A percentile compares a stretch with the other conserved stretches of the same genome.
phyloP scores from a whole-genome alignment of 2,329 filamentous ascomycete species.

The Penicillium sp. region DNA sequence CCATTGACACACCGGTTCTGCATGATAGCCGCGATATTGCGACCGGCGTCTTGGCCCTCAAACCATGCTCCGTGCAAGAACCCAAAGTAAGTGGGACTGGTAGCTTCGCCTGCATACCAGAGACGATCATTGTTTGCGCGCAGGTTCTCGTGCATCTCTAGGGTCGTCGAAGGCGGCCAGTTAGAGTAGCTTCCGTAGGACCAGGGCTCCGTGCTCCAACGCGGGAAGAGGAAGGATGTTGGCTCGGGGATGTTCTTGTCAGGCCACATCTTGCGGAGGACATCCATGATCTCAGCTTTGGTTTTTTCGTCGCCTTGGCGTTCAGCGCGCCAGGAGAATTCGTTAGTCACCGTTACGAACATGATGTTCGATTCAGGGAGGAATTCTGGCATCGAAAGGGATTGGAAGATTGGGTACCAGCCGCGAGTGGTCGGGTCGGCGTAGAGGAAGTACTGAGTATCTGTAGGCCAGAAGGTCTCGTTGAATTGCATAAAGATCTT shows the following conservation, averaged over 20 bases:
- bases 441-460: constrained; percentile 56
- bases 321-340: constrained; percentile 59
- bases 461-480: constrained; percentile 61
- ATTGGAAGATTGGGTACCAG: constrained; percentile 64
- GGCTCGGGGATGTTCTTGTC: constrained; percentile 58
- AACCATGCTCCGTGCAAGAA: constrained; percentile 64
- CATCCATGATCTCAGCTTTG: constrained; percentile 55
- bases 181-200: constrained; percentile 64
- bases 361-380: constrained; percentile 62
- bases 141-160: constrained; percentile 66
- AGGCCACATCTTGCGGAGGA: constrained; percentile 62
- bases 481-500: constrained; percentile 71
- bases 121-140: constrained; percentile 61
- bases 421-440: constrained; percentile 49
- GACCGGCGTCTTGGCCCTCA: constrained; percentile 53
- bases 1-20: constrained; percentile 19
- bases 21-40: constrained; percentile 30
- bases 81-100: constrained; percentile 62
- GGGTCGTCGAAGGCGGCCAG: constrained; percentile 62
- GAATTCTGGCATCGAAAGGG: constrained; percentile 58
- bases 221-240: constrained; percentile 59
- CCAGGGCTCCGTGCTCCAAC: constrained; percentile 54
- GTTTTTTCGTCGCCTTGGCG: constrained; percentile 59
- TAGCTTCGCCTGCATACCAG: constrained; percentile 66
- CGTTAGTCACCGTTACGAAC: constrained; percentile 61